Base-by-base conservation (phyloP, 345 rosid species). In the Abelmoschus esculentus region DNA sequence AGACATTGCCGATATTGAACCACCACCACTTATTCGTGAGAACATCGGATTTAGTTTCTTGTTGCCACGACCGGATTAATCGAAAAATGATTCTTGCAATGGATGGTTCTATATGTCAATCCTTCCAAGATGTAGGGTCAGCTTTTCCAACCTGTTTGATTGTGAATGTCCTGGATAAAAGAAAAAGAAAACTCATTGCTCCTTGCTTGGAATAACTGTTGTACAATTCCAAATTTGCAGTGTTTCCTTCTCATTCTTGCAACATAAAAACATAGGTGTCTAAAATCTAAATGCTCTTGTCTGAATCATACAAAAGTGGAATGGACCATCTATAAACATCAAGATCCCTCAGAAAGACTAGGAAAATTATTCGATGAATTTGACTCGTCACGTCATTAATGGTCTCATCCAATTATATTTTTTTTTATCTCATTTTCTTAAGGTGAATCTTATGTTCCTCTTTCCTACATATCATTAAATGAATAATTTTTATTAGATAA, bases 41-140 rank as follows among this genome's bases (percentile, higher is more conserved):
- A 90, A 93, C 76, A 83, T 93, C 7, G 93, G 93, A 64, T 93
- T 93, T 74, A 87, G 93, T 74, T 93, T 93, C 83, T 80, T 93
- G 85, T 75, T 93, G 73, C 98, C 98, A 0, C 86, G 83, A 4
- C 1, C 87, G 1, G 98, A 93, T 58, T 63, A 63, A 40, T 19
- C 4, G 32, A 6, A 36, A 38, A 4, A 9, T 38, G 31, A 63
- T 63, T 19, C 32, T 2, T 40, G 67, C 67, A 22, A 63, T 5
- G 67, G 17, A 36, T 42, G 32, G 17, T 40, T 63, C 49, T 62
- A 31, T 63, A 63, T 22, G 26, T 22, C 26, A 22, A 22, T 22
- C 26, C 26, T 22, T 22, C 26, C 26, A 22, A 22, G 26, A 22
- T 22, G 26, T 22, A 22, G 67, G 12, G 22, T 63, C 32, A 42